Evolutionary conservation across 2,329 filamentous ascomycete species (phyloP), one percentile per base, ranked within the genome.

Genomic region (Aschersonia sp.): DNA sequence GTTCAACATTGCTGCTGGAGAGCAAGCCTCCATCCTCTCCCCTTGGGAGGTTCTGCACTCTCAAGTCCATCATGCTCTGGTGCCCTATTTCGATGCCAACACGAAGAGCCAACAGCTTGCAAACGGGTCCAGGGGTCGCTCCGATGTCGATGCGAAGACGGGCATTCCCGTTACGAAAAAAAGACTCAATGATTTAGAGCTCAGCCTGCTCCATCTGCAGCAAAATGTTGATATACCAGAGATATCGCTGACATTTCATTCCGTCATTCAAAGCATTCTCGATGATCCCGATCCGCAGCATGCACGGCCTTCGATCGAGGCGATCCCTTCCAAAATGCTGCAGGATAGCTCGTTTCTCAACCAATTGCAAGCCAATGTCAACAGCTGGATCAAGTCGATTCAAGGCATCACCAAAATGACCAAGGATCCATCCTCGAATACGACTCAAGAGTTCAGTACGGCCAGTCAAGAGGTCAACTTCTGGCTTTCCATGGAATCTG

Each of bases 401-500:
- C 91, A 96, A 63, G 84, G 84, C 45, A 94, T 96, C 56, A 98
- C 92, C 40, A 94, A 94, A 67, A 85, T 95, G 72, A 87, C 88
- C 41, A 82, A 89, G 59, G 92, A 98, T 57, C 81, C 87, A 1
- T 71, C 73, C 4, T 77, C 71, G 61, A 82, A 63, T 74, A 77
- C 54, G 75, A 66, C 63, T 48, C 68, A 70, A 52, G 68, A 71
- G 49, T 70, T 71, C 50, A 71, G 67, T 55, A 94, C 89, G 29
- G 92, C 92, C 32, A 91, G 87, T 49, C 92, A 97, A 64, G 92
- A 99, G 65, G 95, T 98, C 65, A 96, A 96, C 65, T 98, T 98
- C 61, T 99, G 92, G 92, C 66, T 98, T 46, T 94, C 89, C 2
- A 95, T 98, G 85, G 94, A 98, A 65, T 85, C 84, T 12, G 87